These are phyloP conservation scores for Backusella tarrabulga DNA, from an alignment of 192 early-diverging fungal genomes.

Conservation along the genomic window DNA sequence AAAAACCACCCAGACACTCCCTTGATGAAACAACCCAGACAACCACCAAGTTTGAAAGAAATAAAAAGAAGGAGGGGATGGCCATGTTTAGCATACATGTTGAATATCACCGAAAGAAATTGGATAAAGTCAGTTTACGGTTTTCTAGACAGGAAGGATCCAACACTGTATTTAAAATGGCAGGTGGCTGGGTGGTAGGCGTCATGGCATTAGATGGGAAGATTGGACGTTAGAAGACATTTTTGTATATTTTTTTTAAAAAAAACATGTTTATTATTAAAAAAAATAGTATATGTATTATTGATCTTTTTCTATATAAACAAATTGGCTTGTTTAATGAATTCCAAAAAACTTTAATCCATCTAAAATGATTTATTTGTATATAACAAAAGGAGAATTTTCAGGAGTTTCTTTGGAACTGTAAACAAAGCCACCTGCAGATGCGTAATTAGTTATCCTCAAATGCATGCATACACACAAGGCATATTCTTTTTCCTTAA, in stretches of 20 bases:
- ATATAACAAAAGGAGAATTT: background rate
- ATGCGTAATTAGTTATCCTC: background rate
- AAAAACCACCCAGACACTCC: background rate
- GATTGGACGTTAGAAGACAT: background rate
- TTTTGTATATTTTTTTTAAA: slow-evolving; percentile 2
- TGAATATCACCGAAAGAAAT: background rate
- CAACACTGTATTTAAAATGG: slow-evolving; percentile 20
- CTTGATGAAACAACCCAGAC: background rate
- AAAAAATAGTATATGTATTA: background rate
- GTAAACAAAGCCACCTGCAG: background rate
- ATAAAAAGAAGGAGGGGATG: slow-evolving; percentile 16
- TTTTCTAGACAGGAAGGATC: slow-evolving; percentile 23
- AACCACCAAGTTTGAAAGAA: background rate
- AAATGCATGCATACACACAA: too few species aligned
- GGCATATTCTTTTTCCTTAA: background rate
- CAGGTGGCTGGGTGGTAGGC: slow-evolving; percentile 9
- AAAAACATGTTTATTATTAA: background rate
- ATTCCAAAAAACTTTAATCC: background rate
- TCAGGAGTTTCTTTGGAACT: background rate
- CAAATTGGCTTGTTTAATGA: background rate
- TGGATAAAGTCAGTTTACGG: slow-evolving; percentile 4
- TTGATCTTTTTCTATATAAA: background rate
- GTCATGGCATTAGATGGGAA: slow-evolving; percentile 7
- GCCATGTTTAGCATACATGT: slow-evolving; percentile 22
- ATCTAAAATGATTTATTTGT: background rate